These are phyloP conservation scores for Alternaria tenuissima DNA, from an alignment of 2,329 filamentous ascomycete species.

Conservation along the genomic window DNA sequence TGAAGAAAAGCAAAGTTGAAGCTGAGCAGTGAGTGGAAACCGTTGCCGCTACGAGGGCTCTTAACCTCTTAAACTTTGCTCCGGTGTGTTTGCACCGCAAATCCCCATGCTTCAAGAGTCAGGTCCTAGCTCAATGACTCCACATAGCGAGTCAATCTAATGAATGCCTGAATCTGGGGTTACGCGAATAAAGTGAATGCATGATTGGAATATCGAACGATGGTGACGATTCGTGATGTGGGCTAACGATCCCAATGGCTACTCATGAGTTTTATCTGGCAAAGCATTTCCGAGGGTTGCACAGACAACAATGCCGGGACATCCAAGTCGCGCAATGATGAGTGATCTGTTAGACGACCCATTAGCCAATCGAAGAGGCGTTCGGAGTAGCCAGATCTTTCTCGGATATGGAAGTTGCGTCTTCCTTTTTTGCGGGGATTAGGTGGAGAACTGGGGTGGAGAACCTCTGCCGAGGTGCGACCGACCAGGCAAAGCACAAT, in stretches of 20 bases:
- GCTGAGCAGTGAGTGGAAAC: neutral
- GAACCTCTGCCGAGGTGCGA: neutral
- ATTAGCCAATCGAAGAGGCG: neutral
- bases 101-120: slow-evolving; percentile 12
- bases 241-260: slow-evolving; percentile 1
- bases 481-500: neutral
- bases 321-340: neutral
- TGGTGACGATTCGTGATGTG: slow-evolving; percentile 16
- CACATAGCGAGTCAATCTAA: slow-evolving; percentile 17
- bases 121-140: neutral
- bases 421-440: neutral
- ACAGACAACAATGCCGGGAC: neutral
- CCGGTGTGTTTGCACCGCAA: neutral
- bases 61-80: slow-evolving; percentile 11
- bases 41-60: neutral
- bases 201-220: neutral
- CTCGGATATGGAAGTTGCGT: neutral
- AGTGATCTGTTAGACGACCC: neutral
- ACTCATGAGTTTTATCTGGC: slow-evolving; percentile 15
- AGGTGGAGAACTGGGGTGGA: slow-evolving; percentile 1
- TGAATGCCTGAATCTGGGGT: neutral
- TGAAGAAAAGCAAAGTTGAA: neutral
- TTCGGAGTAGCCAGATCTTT: neutral
- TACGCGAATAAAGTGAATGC: neutral
- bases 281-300: slow-evolving; percentile 26